Evolutionary conservation across 1,139 yeast genomes (phyloP), one percentile per base, ranked within the genome.

Genomic region (Candida sp.): DNA sequence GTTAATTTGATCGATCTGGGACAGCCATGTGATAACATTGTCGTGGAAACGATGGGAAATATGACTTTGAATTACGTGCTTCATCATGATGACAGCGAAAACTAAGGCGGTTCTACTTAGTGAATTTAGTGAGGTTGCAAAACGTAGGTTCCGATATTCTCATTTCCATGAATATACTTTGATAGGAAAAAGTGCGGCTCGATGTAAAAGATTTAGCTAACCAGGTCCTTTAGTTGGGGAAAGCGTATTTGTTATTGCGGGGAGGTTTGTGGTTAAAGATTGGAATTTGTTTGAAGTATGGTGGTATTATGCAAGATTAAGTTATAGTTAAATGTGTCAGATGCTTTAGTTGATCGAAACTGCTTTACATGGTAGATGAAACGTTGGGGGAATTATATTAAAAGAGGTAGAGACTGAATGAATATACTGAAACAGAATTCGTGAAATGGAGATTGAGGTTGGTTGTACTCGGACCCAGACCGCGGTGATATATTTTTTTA

Each of bases 101-200:
- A 40, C 3, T 45, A 33, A 7, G 45, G 44, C 11, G 41, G 36
- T 29, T 44, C 44, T 21, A 41, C 3, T 49, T 48, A 22, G 52
- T 84, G 22, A 82, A 79, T 1, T 60, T 85, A 40, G 63, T 84
- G 21, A 68, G 90, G 41, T 55, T 84, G 34, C 55, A 57, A 4
- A 70, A 68, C 40, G 81, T 68, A 0, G 63, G 64, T 1, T 82
- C 95, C 0, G 96, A 87, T 60, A 70, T 84, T 2, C 56, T 87
- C 40, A 61, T 87, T 15, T 76, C 86, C 2, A 72, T 78, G 57
- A 84, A 84, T 51, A 67, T 81, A 2, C 86, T 88, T 15, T 33
- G n/a, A n/a, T n/a, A 44, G 3, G 57, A 58, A 34, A 62, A 79
- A 4, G 60, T 64, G 3, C 73, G 78, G 54, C 69, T 77, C 69